phyloP scores from a whole-genome alignment of 371 early-diverging fungal species.

The Syncephalastrum contaminatum region DNA sequence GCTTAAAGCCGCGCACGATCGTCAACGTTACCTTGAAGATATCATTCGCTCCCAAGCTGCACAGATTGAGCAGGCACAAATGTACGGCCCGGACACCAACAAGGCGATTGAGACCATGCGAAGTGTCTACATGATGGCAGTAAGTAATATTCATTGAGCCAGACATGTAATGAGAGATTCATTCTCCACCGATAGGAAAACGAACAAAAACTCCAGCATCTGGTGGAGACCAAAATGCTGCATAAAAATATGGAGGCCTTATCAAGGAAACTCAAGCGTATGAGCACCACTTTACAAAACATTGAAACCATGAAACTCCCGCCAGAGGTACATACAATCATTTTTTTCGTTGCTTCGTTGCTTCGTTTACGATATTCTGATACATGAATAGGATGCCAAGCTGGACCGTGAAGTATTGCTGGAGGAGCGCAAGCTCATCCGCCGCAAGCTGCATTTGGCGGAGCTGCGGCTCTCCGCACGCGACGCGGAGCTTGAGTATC shows the following conservation, averaged over 20 bases:
- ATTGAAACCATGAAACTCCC: slow-evolving; percentile 35
- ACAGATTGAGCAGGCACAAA: slow-evolving; percentile 22
- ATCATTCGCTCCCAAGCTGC: slow-evolving; percentile 32
- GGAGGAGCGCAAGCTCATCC: slow-evolving; percentile 26
- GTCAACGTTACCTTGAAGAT: slow-evolving; percentile 27
- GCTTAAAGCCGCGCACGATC: slow-evolving; percentile 16
- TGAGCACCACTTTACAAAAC: slow-evolving; percentile 22
- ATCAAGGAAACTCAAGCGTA: slow-evolving; percentile 22
- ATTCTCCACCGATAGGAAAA: slow-evolving; percentile 20
- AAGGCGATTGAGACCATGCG: slow-evolving; percentile 32
- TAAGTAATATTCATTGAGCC: slow-evolving; percentile 11
- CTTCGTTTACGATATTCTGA: neutral
- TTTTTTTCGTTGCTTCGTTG: neutral
- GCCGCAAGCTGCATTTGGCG: slow-evolving; percentile 38
- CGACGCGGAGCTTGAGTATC: slow-evolving; percentile 44
- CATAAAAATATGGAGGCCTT: slow-evolving; percentile 30
- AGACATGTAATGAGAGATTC: neutral
- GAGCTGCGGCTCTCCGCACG: slow-evolving; percentile 41
- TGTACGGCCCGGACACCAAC: slow-evolving; percentile 16
- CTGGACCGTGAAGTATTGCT: slow-evolving; percentile 26
- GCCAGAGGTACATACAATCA: slow-evolving; percentile 15
- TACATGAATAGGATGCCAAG: slow-evolving; percentile 16
- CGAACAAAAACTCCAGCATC: slow-evolving; percentile 28
- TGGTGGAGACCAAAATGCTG: slow-evolving; percentile 22
- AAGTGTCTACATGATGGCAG: slow-evolving; percentile 31